A percentile compares a stretch with the other conserved stretches of the same genome.
These are phyloP conservation scores for Nitzschia palea DNA, from an alignment of 108 stramenopile species.

Conservation along the genomic window DNA sequence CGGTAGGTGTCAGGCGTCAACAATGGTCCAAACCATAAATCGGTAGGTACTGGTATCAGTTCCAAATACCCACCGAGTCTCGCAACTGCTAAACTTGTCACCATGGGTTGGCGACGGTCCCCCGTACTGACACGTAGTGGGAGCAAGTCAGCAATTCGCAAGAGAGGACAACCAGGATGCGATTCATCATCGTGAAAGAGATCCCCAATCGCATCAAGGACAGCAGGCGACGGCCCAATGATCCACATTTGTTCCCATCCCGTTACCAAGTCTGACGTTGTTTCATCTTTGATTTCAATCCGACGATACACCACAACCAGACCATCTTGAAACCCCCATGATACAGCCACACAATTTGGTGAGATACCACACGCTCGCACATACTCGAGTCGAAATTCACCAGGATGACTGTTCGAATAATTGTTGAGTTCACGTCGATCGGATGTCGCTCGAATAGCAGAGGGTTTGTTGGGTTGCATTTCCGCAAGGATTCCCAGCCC, in stretches of 20 bases:
- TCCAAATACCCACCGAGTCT: conserved; percentile 82
- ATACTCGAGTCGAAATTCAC: conserved; percentile 40
- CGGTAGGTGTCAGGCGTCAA: conserved; percentile 25
- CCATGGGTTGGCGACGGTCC: conserved; percentile 15
- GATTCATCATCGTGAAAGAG: conserved; percentile 31
- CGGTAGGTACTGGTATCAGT: conserved; percentile 62
- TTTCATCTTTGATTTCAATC: neutral
- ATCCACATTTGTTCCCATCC: conserved; percentile 39
- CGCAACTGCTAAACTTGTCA: conserved; percentile 51
- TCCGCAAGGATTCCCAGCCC: conserved; percentile 51
- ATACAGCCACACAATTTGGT: conserved; percentile 64
- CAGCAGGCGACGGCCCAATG: conserved; percentile 33
- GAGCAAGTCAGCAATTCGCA: conserved; percentile 19
- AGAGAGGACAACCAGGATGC: conserved; percentile 26
- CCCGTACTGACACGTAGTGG: conserved; percentile 17
- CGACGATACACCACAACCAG: conserved; percentile 68
- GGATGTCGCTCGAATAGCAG: conserved; percentile 22
- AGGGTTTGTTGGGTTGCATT: conserved; percentile 10
- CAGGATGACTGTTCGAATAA: conserved; percentile 12
- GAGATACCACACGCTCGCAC: conserved; percentile 59
- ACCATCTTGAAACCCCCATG: conserved; percentile 79
- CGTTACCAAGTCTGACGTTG: neutral
- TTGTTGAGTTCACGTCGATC: conserved; percentile 33
- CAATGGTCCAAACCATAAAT: conserved; percentile 55
- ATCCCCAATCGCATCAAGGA: conserved; percentile 33